Percentiles rank a stretch among this genome's conserved stretches.
Conservation (phyloP, 352 stramenopile genomes). For the Sclerospora graminicola region DNA sequence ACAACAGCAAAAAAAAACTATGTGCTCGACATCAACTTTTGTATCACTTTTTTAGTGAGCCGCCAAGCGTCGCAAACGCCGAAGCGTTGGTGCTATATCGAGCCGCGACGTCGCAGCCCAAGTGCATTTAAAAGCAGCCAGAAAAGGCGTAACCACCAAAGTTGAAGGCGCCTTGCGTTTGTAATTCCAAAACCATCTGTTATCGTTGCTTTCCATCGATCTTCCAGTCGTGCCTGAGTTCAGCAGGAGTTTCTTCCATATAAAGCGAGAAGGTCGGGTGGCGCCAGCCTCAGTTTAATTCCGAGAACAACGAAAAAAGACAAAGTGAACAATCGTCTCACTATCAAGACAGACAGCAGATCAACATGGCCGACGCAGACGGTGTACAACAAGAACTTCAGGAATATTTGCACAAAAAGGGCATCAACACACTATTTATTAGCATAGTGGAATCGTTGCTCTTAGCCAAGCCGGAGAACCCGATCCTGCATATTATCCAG, state of each 20-base stretch:
- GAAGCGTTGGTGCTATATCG: no score
- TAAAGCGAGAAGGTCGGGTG: conserved; percentile 1
- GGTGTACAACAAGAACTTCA: conserved; percentile 86
- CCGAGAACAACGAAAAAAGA: not conserved
- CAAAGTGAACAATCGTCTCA: no score
- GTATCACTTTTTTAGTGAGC: no score
- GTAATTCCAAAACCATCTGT: conserved; percentile 10
- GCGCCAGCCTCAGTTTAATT: conserved; percentile 23
- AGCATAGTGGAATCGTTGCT: conserved; percentile 88
- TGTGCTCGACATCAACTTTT: no score
- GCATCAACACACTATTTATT: conserved; percentile 89
- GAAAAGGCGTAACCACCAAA: no score
- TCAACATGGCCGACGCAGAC: conserved; percentile 74
- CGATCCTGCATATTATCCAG: conserved; percentile 84
- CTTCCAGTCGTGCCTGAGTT: no score
- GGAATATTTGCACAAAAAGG: conserved; percentile 87
- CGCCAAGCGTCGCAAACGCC: no score
- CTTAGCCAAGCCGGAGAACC: conserved; percentile 84
- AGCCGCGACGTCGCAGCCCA: no score
- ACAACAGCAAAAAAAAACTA: no score
- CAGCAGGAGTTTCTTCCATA: no score
- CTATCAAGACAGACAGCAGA: not conserved
- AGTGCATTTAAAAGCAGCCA: no score
- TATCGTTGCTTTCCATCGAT: not conserved
- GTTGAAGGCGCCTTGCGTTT: not conserved